A percentile compares a stretch with the other conserved stretches of the same genome.
These are phyloP conservation scores for Saxophila tyrrhenica DNA, from an alignment of 495 filamentous ascomycete genomes.

Conservation along the genomic window DNA sequence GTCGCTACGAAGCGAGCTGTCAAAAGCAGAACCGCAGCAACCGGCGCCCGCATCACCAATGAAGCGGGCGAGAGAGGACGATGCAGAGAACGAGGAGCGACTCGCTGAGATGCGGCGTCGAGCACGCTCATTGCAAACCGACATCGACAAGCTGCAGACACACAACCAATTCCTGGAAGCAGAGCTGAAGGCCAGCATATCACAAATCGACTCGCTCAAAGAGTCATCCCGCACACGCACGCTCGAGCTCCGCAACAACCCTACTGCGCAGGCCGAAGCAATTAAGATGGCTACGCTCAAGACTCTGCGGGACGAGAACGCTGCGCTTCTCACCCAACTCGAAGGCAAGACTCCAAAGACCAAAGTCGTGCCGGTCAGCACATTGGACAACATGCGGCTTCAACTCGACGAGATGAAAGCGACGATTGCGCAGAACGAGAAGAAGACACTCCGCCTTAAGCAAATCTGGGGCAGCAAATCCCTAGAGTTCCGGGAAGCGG, in stretches of 20 bases:
- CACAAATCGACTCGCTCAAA: constrained; percentile 61
- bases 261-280: constrained; percentile 68
- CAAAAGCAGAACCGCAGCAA: constrained; percentile 37
- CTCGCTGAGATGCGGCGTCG: constrained; percentile 74
- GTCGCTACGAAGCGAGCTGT: constrained; percentile 57
- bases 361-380: constrained; percentile 59
- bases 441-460: constrained; percentile 70
- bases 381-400: constrained; percentile 58
- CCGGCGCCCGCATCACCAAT: constrained; percentile 32
- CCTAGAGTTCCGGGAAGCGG: constrained; percentile 85
- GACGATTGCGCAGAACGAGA: constrained; percentile 72
- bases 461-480: constrained; percentile 83
- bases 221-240: constrained; percentile 68
- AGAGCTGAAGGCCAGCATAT: constrained; percentile 59
- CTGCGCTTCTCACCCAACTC: constrained; percentile 67
- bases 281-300: constrained; percentile 68
- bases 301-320: constrained; percentile 72
- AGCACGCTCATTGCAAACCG: constrained; percentile 72
- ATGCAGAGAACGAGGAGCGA: constrained; percentile 58
- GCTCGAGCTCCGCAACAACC: constrained; percentile 79
- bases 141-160: constrained; percentile 56
- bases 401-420: constrained; percentile 60
- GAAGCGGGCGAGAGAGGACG: constrained; percentile 49
- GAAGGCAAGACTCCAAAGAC: constrained; percentile 33
- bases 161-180: constrained; percentile 53